Evolutionary conservation across 768 basidiomycete species (phyloP), one percentile per base, ranked within the genome.

Genomic region (Suillus brevipes): DNA sequence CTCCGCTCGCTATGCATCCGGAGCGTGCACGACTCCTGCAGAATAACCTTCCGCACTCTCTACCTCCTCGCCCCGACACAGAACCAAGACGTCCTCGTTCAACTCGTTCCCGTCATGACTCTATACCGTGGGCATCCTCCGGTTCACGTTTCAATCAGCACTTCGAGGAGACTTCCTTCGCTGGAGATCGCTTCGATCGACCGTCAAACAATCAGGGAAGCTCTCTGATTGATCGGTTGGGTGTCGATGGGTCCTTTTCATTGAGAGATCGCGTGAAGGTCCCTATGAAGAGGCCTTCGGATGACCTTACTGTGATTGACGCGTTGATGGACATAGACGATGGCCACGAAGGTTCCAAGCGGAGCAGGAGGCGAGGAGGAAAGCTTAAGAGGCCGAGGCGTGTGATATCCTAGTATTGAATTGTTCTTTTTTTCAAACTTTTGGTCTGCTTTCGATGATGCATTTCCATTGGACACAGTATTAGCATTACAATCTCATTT

Each of bases 211-310:
- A 63, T 42, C 71, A 74, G 25, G 79, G 78, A 8, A 70, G 67
- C 2, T 82, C 81, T 0, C 67, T 82, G 20, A 64, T 82, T 31
- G 81, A 82, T 34, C 75, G 81, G 36, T 67, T 82, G 52, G 72
- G 70, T 13, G 63, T 79, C 18, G 72, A 73, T 36, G 72, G 61
- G 25, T 47, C 64, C 63, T 60, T 64, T 37, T 68, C 67, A 6
- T 64, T 82, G 61, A 70, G 77, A 5, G 81, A 81, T 0, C 71
- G 80, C 16, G 79, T 81, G n/a, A 78, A 81, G 57, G 36, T 77
- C 37, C 74, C 75, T 1, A 65, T 64, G n/a, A 78, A 80, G 64
- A 70, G 78, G 25, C 71, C 75, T 37, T 64, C 70, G 14, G 77
- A 73, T 23, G 78, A 79, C 0, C 71, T 73, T 72, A 18, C 70